These are phyloP conservation scores for Trichoderma parareesei DNA, from an alignment of 495 filamentous ascomycete genomes.

Conservation along the genomic window DNA sequence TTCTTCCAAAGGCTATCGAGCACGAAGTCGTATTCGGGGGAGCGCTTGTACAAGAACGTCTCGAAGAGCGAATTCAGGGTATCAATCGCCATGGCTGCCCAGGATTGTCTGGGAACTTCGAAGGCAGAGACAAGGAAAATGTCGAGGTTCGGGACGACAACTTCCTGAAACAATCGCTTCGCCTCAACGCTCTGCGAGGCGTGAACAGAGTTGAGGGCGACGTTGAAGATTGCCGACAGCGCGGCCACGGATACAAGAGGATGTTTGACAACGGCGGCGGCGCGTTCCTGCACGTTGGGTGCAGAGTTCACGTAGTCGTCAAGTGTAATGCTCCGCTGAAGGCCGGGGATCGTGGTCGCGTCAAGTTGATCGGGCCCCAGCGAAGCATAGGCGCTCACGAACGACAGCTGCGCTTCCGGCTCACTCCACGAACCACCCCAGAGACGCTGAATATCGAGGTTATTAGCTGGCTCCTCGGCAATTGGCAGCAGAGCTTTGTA, in stretches of 20 bases:
- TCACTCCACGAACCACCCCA: conserved; percentile 91
- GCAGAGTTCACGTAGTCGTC: conserved; percentile 69
- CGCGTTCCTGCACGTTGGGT: conserved; percentile 59
- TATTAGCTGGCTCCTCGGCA: conserved; percentile 46
- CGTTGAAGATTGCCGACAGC: conserved; percentile 69
- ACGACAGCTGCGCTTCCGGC: conserved; percentile 78
- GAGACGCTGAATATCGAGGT: conserved; percentile 66
- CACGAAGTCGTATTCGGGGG: conserved; percentile 66
- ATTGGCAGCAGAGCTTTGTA: conserved; percentile 67
- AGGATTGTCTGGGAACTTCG: conserved; percentile 45
- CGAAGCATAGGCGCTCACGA: conserved; percentile 73
- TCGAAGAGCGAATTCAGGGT: conserved; percentile 46
- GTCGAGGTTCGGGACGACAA: conserved; percentile 60
- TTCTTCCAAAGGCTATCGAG: conserved; percentile 83
- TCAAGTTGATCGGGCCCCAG: conserved; percentile 66
- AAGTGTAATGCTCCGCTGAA: conserved; percentile 67
- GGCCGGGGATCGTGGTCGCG: conserved; percentile 68
- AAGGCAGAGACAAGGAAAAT: conserved; percentile 76
- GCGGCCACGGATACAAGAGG: conserved; percentile 85
- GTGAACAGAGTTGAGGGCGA: conserved; percentile 58
- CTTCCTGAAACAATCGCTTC: conserved; percentile 55
- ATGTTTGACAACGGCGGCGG: conserved; percentile 68
- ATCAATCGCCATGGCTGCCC: conserved; percentile 47
- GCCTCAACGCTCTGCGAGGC: conserved; percentile 59
- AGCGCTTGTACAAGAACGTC: conserved; percentile 37